Evolutionary conservation across 208 protist species (phyloP), one percentile per base, ranked within the genome.

Genomic region (Porcisia deanei): DNA sequence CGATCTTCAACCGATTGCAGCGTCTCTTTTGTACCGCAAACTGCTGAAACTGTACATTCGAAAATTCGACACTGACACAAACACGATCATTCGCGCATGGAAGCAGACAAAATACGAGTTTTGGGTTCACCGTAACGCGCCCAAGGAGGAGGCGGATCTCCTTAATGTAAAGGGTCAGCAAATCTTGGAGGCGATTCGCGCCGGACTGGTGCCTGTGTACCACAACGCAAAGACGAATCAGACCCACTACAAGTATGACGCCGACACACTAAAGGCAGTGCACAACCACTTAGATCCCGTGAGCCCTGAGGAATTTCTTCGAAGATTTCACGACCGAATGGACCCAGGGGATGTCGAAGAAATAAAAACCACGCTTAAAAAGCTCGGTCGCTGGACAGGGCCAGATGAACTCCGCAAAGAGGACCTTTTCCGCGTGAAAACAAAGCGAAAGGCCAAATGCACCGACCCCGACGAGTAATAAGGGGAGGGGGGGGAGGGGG

Each of bases 81-180:
- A 92, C 65, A 95, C 91, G 12, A 97, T 97, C 59, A 69, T 97
- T 30, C 88, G 85, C 12, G 91, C 90, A 53, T 97, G 93, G 91
- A 92, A 92, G 74, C 91, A 94, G 76, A 97, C 93, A 55, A 95
- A 94, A 81, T 95, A 91, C 82, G 88, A 97, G 83, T 97, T 97
- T 58, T 96, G 86, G 87, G 77, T 79, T 30, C 72, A 91, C 76
- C 82, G 90, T 20, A 79, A 89, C 61, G 85, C 81, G 41, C 18
- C 57, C 2, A 65, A 76, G 22, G 88, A 91, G 47, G 86, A 92
- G 41, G 90, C 88, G 0, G 84, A 87, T 39, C 54, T 87, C 64
- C 82, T 93, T n/a, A 96, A 92, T 73, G 82, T 94, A 41, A 85
- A 88, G 37, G 92, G 90, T 8, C 90, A 94, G 69, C 90, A 95